Percentiles rank a stretch among this genome's conserved stretches.
These are phyloP conservation scores for Aspergillus cavernicola DNA, from an alignment of 495 filamentous ascomycete species.

Conservation along the genomic window DNA sequence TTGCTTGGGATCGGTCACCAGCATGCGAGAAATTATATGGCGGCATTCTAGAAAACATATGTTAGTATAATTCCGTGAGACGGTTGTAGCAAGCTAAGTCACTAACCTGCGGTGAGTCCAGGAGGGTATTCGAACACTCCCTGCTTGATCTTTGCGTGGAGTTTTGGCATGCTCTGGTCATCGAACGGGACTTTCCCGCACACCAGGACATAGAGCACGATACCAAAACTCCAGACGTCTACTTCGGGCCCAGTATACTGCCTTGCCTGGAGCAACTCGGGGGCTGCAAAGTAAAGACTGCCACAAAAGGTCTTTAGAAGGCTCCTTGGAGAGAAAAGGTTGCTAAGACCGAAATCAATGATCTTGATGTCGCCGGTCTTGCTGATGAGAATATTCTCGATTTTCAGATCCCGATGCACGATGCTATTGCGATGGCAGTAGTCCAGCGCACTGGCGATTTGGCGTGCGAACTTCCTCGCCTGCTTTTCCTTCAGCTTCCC, in stretches of 20 bases:
- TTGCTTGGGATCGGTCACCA: conserved; percentile 89
- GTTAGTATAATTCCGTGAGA: neutral
- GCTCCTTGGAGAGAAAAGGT: conserved; percentile 83
- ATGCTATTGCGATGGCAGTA: conserved; percentile 99
- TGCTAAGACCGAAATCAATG: conserved; percentile 98
- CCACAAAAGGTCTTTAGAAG: conserved; percentile 97
- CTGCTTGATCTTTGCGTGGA: conserved; percentile 99
- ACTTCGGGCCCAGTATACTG: conserved; percentile 96
- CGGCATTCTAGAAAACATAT: conserved; percentile 69
- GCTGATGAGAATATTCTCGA: conserved; percentile 99
- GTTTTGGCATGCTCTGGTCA: conserved; percentile 97
- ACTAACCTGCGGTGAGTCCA: conserved; percentile 83
- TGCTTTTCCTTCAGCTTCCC: conserved; percentile 98
- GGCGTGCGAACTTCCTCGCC: conserved; percentile 93
- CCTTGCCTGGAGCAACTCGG: conserved; percentile 88
- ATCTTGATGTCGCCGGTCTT: conserved; percentile 99
- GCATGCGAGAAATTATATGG: conserved; percentile 89
- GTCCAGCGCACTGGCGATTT: conserved; percentile 97
- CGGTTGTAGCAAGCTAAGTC: neutral
- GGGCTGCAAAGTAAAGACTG: conserved; percentile 96
- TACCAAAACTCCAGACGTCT: conserved; percentile 98
- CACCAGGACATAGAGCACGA: conserved; percentile 96
- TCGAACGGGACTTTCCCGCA: conserved; percentile 99
- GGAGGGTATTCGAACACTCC: conserved; percentile 92
- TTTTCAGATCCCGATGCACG: conserved; percentile 96